Percentiles rank a stretch among this genome's conserved stretches.
Evolutionary conservation across 2,329 filamentous ascomycete species (phyloP).

Genomic region (Aspergillus versicolor): DNA sequence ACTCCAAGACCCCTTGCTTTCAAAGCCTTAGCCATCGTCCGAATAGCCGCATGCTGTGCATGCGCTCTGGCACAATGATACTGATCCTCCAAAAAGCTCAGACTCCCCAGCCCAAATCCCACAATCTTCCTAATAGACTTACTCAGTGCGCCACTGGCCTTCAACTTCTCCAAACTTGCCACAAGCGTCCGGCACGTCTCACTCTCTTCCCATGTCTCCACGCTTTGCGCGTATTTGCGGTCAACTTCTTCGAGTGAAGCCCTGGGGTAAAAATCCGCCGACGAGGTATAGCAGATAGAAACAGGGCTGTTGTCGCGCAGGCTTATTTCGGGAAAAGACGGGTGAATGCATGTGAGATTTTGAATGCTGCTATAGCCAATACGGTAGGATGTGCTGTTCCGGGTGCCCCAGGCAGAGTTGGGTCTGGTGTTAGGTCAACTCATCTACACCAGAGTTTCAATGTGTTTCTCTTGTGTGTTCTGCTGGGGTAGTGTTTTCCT

Average conservation of each 20-base stretch:
- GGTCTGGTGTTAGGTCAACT: neutral
- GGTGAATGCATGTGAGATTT: constrained; percentile 14
- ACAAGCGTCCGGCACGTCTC: constrained; percentile 16
- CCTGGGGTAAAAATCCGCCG: neutral
- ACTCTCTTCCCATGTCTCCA: constrained; percentile 21
- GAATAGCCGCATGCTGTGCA: constrained; percentile 26
- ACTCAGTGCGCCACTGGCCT: neutral
- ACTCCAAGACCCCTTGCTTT: no score
- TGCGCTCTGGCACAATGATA: constrained; percentile 13
- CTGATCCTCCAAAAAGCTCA: constrained; percentile 10
- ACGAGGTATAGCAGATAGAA: constrained; percentile 18
- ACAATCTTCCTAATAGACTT: constrained; percentile 24
- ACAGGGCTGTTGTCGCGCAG: constrained; percentile 15
- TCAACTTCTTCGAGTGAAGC: constrained; percentile 8
- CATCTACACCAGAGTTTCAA: neutral
- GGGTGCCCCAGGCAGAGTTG: neutral
- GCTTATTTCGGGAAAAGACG: constrained; percentile 13
- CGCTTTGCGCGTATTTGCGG: constrained; percentile 10
- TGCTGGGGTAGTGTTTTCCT: neutral
- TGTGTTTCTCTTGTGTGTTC: no score
- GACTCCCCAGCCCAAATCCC: constrained; percentile 22
- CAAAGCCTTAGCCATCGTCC: constrained; percentile 20
- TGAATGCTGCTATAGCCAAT: constrained; percentile 23
- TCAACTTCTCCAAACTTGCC: neutral
- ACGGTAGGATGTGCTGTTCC: constrained; percentile 18